Base-by-base conservation (phyloP, 768 basidiomycete genomes). In the Naganishia kalamii region DNA sequence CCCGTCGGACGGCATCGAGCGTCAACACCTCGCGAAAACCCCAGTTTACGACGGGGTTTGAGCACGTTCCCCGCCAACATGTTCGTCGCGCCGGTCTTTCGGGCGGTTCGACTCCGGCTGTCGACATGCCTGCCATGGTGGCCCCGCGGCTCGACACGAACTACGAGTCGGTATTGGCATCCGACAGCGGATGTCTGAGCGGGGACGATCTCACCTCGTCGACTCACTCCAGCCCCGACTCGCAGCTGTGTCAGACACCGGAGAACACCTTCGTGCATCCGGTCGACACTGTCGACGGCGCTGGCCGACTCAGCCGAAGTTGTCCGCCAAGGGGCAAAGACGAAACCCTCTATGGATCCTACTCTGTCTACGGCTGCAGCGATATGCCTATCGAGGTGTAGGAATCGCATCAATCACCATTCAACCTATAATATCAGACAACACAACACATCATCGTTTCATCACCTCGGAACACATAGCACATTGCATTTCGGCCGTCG, bases 1-100 rank as follows among this genome's bases (percentile, higher is more conserved):
- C 54, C 4, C 54, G 54, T 25, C 54, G 54, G 35, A 25, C 54
- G 2, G 17, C 54, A 25, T 57, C 54, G 25, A 57, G 23, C 37
- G 19, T 27, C 11, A 35, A 37, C 54, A 40, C 54, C 7, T 25
- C 54, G 3, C 5, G 54, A 23, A 57, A 57, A 35, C 23, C 54
- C n/a, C 54, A 35, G 23, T 57, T 57, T 19, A 12, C 54, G 13
- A 40, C 54, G 54, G 54, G 54, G 54, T 57, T 57, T 57, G 54
- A 57, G 32, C 54, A 57, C 54, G 23, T 57, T 25, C 5, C 54
- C 8, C n/a, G 54, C 23, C 54, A 57, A 13, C 54, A 57, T 19
- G 27, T 25, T 25, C 54, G 54, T 27, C 54, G 54, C 25, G 54
- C 35, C 33, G 54, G 54, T 41, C 54, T 57, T 40, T 57, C 54